Conservation (phyloP, 169 alveolate species). For the Eimeria praecox region DNA sequence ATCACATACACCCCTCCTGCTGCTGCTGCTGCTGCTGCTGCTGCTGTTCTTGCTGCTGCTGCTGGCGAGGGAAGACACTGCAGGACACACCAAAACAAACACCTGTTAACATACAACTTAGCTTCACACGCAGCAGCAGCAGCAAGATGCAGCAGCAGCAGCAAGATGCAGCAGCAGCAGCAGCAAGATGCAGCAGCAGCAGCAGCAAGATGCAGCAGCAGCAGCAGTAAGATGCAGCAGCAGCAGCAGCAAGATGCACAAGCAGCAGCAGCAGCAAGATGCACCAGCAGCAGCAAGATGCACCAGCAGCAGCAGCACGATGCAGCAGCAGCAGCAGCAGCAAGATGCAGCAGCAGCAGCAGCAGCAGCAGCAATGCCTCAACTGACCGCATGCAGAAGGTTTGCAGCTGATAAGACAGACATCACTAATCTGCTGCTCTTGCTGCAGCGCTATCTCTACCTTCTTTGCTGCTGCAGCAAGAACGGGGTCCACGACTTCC, state of each 20-base stretch:
- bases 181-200: background rate
- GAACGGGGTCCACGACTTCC: background rate
- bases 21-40: slow-evolving; percentile 31
- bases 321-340: background rate
- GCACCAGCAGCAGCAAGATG: background rate
- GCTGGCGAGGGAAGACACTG: slow-evolving; percentile 26
- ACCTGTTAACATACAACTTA: too few species aligned
- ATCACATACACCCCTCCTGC: background rate
- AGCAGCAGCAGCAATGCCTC: background rate
- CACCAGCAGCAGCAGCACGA: background rate
- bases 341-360: background rate
- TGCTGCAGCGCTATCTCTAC: background rate
- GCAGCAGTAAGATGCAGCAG: background rate
- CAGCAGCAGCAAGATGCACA: background rate
- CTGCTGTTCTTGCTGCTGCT: slow-evolving; percentile 50
- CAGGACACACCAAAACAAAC: too few species aligned
- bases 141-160: too few species aligned
- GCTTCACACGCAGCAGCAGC: too few species aligned
- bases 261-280: background rate
- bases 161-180: too few species aligned
- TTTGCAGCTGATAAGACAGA: slow-evolving; percentile 21
- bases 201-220: background rate
- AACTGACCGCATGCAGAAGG: slow-evolving; percentile 7
- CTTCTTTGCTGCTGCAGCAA: slow-evolving; percentile 11
- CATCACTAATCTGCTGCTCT: slow-evolving; percentile 10